Conservation (phyloP, 2,329 filamentous ascomycete genomes). For the Trichoderma koningii region DNA sequence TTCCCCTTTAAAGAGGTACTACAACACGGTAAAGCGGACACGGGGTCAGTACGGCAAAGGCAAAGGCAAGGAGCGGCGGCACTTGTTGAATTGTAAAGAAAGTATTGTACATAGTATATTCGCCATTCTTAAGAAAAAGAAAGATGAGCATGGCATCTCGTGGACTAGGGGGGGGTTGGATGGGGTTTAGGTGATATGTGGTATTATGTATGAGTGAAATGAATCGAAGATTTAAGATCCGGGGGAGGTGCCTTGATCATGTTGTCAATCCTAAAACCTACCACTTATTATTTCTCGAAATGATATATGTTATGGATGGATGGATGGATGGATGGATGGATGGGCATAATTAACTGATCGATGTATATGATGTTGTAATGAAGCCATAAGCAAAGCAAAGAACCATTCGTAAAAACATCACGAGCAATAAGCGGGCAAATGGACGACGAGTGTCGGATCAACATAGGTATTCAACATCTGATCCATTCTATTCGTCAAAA, state of each 20-base stretch:
- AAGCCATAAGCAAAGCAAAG: neutral
- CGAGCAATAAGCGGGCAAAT: too few species aligned
- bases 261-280: neutral
- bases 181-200: neutral
- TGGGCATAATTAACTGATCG: too few species aligned
- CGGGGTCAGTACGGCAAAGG: too few species aligned
- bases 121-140: neutral
- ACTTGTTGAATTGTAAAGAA: conserved; percentile 17
- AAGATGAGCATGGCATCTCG: too few species aligned
- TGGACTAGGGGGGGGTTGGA: too few species aligned
- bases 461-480: too few species aligned
- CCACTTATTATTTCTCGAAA: neutral
- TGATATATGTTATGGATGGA: neutral
- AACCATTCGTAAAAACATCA: too few species aligned
- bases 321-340: neutral
- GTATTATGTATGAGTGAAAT: too few species aligned
- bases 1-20: too few species aligned
- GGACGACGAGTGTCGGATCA: too few species aligned
- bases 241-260: neutral
- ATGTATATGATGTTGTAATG: neutral
- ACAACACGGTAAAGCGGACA: neutral
- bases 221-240: too few species aligned
- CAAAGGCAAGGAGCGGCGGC: neutral
- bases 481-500: conserved; percentile 22
- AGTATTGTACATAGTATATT: conserved; percentile 26